Conservation (phyloP, 495 filamentous ascomycete genomes). For the Penicillium paxilli region DNA sequence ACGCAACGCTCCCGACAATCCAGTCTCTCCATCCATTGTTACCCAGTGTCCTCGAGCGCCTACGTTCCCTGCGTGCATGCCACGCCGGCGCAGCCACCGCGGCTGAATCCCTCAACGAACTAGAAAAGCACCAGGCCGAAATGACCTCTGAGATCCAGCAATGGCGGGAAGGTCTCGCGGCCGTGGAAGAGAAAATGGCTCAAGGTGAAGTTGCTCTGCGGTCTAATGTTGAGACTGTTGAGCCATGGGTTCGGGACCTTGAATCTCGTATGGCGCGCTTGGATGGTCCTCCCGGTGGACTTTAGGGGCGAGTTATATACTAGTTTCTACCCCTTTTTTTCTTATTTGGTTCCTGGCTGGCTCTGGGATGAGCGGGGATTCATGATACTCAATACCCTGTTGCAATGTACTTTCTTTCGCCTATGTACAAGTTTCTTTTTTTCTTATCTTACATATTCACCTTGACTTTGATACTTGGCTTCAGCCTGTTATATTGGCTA, state of each 20-base stretch:
- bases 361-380: constrained; percentile 2
- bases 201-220: constrained; percentile 68
- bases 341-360: constrained; percentile 4
- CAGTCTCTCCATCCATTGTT: constrained; percentile 83
- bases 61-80: constrained; percentile 79
- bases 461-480: too few species aligned
- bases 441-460: too few species aligned
- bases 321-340: not conserved
- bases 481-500: too few species aligned
- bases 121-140: constrained; percentile 78
- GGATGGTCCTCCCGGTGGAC: constrained; percentile 21
- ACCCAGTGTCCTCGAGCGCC: constrained; percentile 79
- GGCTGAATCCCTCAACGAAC: constrained; percentile 68
- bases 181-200: constrained; percentile 71
- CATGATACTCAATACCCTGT: constrained; percentile 28
- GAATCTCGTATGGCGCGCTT: constrained; percentile 70
- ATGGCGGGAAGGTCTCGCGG: constrained; percentile 81
- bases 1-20: constrained; percentile 84
- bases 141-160: constrained; percentile 80
- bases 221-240: constrained; percentile 76
- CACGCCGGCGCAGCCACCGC: constrained; percentile 89
- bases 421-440: too few species aligned
- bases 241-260: constrained; percentile 85
- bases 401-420: constrained; percentile 18
- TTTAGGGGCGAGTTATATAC: too few species aligned